phyloP scores from a whole-genome alignment of 495 filamentous ascomycete species.

The Podospora pseudoanserina region DNA sequence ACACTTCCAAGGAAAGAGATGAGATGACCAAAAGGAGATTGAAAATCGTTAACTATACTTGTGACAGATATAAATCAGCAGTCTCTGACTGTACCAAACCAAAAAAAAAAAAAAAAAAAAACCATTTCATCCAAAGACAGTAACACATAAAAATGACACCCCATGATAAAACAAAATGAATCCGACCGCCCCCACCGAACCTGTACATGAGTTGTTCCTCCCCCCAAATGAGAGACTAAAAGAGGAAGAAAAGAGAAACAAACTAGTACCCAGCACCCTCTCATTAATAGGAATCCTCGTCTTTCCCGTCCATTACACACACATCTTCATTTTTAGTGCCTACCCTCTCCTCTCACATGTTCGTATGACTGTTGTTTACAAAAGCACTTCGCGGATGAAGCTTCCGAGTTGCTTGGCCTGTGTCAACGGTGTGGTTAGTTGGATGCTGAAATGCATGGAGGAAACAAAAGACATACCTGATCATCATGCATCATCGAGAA shows the following conservation, averaged over 20 bases:
- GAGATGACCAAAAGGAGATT: background rate
- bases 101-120: background rate
- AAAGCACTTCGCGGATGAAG: conserved; percentile 38
- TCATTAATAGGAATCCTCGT: background rate
- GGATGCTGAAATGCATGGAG: background rate
- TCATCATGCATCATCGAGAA: conserved; percentile 68
- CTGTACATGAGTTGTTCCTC: no score
- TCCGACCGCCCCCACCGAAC: no score
- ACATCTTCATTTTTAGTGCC: background rate
- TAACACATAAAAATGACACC: background rate
- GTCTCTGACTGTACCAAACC: background rate
- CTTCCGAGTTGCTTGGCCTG: conserved; percentile 41
- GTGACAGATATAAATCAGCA: background rate
- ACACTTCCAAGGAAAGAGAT: background rate
- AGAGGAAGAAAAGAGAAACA: background rate
- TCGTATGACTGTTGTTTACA: conserved; percentile 1
- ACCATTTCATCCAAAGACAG: no score
- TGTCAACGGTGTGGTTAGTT: background rate
- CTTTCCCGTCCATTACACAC: background rate
- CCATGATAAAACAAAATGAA: background rate
- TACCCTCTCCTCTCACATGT: background rate
- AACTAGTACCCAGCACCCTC: background rate
- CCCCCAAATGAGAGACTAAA: no score
- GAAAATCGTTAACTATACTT: background rate
- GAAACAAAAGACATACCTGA: conserved; percentile 39